Evolutionary conservation across 805 yeast species (phyloP).

Genomic region (Saccharomycopsis capsularis): DNA sequence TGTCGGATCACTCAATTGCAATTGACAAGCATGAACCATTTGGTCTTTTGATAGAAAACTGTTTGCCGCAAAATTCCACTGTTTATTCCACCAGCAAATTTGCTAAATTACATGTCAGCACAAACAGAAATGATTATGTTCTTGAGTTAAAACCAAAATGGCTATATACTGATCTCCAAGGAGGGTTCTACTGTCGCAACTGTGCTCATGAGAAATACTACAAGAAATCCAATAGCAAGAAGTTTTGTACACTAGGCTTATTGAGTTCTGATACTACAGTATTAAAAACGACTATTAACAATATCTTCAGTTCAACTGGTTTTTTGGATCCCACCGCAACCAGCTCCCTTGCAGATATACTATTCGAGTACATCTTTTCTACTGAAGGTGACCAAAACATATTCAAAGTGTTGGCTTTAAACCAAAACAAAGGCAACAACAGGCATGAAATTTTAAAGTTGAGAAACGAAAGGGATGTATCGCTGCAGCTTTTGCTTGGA

Average conservation of each 20-base stretch:
- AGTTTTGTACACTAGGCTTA: constrained; percentile 44
- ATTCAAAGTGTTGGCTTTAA: constrained; percentile 27
- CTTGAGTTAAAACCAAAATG: constrained; percentile 55
- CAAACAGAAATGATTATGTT: constrained; percentile 26
- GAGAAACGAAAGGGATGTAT: constrained; percentile 28
- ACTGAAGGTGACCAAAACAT: constrained; percentile 23
- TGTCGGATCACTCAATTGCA: not conserved
- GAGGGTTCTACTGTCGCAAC: constrained; percentile 43
- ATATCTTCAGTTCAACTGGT: constrained; percentile 22
- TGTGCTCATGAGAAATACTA: constrained; percentile 38
- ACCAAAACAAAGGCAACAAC: constrained; percentile 29
- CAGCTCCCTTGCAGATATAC: not conserved
- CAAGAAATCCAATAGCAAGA: constrained; percentile 29
- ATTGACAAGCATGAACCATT: constrained; percentile 28
- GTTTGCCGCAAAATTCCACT: constrained; percentile 31
- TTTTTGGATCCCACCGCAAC: not conserved
- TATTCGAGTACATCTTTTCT: not conserved
- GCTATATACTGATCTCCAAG: constrained; percentile 40
- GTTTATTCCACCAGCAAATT: constrained; percentile 30
- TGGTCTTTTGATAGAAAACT: constrained; percentile 36
- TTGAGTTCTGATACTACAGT: constrained; percentile 28
- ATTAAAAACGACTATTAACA: constrained; percentile 30
- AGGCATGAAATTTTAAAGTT: constrained; percentile 29
- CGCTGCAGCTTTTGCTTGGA: constrained; percentile 35
- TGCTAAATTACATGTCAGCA: constrained; percentile 29